A percentile compares a stretch with the other conserved stretches of the same genome.
Evolutionary conservation across 2,329 filamentous ascomycete genomes (phyloP).

Genomic region (Epichloe sp.): DNA sequence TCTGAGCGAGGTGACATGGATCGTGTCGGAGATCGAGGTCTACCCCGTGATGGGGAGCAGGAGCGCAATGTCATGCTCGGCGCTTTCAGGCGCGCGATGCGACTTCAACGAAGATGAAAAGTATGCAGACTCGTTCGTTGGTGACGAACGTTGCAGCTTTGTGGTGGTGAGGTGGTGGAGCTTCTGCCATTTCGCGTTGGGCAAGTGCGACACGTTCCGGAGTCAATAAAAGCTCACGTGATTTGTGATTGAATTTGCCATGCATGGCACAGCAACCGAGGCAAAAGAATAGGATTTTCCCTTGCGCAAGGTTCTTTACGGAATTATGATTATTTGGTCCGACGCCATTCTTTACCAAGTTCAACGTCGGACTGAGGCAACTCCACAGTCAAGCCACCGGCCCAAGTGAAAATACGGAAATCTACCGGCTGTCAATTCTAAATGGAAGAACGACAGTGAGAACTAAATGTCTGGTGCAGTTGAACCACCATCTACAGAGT

Average conservation of each 20-base stretch:
- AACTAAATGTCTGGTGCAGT: too few relatives aligned
- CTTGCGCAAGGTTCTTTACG: not conserved
- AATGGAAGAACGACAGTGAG: too few relatives aligned
- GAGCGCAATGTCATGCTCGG: slow-evolving; percentile 15
- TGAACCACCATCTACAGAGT: too few relatives aligned
- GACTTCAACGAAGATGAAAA: not conserved
- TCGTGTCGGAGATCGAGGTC: slow-evolving; percentile 20
- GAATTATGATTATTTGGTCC: not conserved
- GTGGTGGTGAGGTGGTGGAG: not conserved
- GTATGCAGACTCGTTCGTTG: not conserved
- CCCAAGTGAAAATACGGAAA: too few relatives aligned
- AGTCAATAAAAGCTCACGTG: not conserved
- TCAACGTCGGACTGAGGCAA: too few relatives aligned
- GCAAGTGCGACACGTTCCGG: not conserved
- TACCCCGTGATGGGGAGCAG: slow-evolving; percentile 20
- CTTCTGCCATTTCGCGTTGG: not conserved
- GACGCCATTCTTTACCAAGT: not conserved
- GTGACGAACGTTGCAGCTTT: not conserved
- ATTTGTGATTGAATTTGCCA: not conserved
- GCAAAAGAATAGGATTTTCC: too few relatives aligned
- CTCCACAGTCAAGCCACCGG: too few relatives aligned
- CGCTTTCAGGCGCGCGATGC: not conserved
- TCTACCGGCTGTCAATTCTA: too few relatives aligned
- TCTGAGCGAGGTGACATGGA: slow-evolving; percentile 22
- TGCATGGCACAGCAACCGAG: not conserved